phyloP scores from a whole-genome alignment of 1,139 yeast species.

The Suhomyces chickasaworum region DNA sequence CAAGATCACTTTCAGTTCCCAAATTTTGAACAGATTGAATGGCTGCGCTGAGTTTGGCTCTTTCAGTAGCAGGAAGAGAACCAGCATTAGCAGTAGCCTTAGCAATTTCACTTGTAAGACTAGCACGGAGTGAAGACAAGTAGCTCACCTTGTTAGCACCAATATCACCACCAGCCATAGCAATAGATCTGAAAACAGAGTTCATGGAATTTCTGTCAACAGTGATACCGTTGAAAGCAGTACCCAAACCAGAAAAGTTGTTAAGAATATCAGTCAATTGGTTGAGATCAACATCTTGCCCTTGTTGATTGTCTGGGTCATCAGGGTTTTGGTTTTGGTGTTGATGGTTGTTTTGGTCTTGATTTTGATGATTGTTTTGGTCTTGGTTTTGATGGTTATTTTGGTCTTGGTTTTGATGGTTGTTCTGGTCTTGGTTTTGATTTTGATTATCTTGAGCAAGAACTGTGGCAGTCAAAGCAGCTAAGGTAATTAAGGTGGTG shows the following conservation, averaged over 20 bases:
- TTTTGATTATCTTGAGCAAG: neutral
- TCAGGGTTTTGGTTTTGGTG: neutral
- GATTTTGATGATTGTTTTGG: slow-evolving; percentile 1
- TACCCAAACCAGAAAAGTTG: neutral
- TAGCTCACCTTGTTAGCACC: slow-evolving; percentile 1
- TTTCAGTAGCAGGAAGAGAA: neutral
- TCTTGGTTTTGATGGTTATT: slow-evolving; percentile 1
- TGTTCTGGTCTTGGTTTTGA: neutral
- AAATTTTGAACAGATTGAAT: neutral
- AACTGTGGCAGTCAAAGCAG: neutral
- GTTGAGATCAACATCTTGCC: neutral
- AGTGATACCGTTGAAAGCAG: neutral
- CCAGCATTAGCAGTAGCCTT: slow-evolving; percentile 1
- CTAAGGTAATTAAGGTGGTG: slow-evolving; percentile 3
- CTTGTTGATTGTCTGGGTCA: neutral
- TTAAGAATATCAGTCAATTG: neutral
- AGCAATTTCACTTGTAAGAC: neutral
- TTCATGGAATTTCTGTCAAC: slow-evolving; percentile 1
- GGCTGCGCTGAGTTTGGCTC: neutral
- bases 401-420: neutral
- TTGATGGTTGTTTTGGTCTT: neutral
- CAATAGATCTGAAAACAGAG: slow-evolving; percentile 1
- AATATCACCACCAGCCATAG: slow-evolving; percentile 1
- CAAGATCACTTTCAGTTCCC: neutral
- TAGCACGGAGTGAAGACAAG: neutral